Base-by-base conservation (phyloP, 108 stramenopile genomes). In the Cyclotella sp. region DNA sequence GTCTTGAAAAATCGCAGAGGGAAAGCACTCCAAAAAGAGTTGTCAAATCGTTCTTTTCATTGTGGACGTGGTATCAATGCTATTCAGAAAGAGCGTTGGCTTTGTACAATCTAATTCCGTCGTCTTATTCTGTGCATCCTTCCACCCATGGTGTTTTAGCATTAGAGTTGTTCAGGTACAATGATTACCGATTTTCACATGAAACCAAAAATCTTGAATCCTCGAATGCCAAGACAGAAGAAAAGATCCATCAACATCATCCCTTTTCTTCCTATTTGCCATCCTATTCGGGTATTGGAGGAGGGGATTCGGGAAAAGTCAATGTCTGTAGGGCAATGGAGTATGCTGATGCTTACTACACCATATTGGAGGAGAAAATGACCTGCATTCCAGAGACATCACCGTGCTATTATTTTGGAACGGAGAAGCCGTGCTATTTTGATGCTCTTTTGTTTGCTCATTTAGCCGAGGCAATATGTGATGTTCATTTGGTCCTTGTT, bases 391-490 rank as follows among this genome's bases (percentile, higher is more conserved):
- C 74, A 24, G 51, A 63, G 41, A 30, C 26, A n/a, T 64, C 47
- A 13, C 53, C 40, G 13, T 88, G 63, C 63, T 63, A 90, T 19
- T 75, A 90, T 19, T 75, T 89, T 63, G 84, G 86, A 63, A 86
- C 86, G 9, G 26, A 45, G 13, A 45, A 67, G n/a, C 90, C 88
- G 9, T 80, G 85, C 15, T 46, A 68, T 54, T 71, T 88, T 13
- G 92, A 93, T 75, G 87, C 79, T 16, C 47, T 85, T 1, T 46
- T 93, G 3, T 93, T 90, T 88, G 87, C 84, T 13, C 90, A 90
- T 72, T 64, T 93, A 51, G 88, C 88, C 11, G 87, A 90, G 19
- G 92, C 92, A 15, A 73, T 91, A 12, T 80, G 82, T 63, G 86
- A 93, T 74, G 84, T 91, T 6, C 84, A 93, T 67, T 72, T 93